Percentiles rank a stretch among this genome's conserved stretches.
Evolutionary conservation across 2,329 filamentous ascomycete species (phyloP).

Genomic region (Thielaviopsis ethacetica): DNA sequence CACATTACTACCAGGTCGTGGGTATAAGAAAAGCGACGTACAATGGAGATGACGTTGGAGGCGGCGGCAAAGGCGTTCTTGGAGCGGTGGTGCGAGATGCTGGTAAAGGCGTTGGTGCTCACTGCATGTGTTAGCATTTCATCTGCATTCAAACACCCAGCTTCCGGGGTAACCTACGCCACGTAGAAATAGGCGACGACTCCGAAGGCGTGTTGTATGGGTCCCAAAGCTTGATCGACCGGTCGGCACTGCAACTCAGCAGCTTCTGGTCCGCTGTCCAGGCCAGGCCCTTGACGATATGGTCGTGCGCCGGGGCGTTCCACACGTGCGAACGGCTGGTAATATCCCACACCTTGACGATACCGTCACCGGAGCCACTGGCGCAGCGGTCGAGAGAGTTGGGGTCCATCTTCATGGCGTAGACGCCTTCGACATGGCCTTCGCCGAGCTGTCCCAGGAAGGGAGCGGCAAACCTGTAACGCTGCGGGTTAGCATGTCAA

Average conservation of each 20-base stretch:
- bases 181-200: conserved; percentile 63
- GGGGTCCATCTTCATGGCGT: conserved; percentile 66
- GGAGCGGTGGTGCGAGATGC: conserved; percentile 66
- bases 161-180: conserved; percentile 23
- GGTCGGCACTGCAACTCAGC: conserved; percentile 73
- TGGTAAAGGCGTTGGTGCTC: conserved; percentile 67
- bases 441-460: conserved; percentile 76
- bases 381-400: conserved; percentile 58
- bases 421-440: conserved; percentile 80
- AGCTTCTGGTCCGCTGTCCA: conserved; percentile 80
- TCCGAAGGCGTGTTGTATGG: conserved; percentile 60
- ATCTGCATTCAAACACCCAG: neutral
- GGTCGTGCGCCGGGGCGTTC: conserved; percentile 73
- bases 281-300: conserved; percentile 78
- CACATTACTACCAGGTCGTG: neutral
- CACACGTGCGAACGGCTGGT: conserved; percentile 56
- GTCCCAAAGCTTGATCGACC: conserved; percentile 79
- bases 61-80: conserved; percentile 65
- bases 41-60: conserved; percentile 61
- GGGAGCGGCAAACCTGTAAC: conserved; percentile 24
- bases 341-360: conserved; percentile 85
- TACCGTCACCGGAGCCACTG: conserved; percentile 77
- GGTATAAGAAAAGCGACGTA: neutral
- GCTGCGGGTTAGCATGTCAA: neutral
- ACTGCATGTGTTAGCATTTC: conserved; percentile 20